Percentiles rank a stretch among this genome's conserved stretches.
These are phyloP conservation scores for Pythium biforme DNA, from an alignment of 352 stramenopile species.

Conservation along the genomic window DNA sequence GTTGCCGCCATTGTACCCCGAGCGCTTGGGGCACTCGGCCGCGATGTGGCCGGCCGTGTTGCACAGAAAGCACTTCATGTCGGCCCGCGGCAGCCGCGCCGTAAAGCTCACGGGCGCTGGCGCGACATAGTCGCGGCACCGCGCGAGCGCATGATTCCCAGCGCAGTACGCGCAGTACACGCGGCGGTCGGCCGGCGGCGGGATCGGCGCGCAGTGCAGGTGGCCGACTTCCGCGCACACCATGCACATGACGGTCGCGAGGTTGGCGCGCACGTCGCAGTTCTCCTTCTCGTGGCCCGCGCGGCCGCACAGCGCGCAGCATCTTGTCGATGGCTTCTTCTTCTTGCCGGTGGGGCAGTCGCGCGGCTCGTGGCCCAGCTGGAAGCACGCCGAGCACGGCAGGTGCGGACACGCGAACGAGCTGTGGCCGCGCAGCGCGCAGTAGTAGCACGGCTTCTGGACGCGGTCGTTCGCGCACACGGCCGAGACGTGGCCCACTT, in stretches of 20 bases:
- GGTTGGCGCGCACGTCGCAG: slow-evolving; percentile 38
- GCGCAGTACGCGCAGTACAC: slow-evolving; percentile 73
- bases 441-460: slow-evolving; percentile 78
- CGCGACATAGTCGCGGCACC: slow-evolving; percentile 46
- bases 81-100: slow-evolving; percentile 36
- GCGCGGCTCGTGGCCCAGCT: slow-evolving; percentile 65
- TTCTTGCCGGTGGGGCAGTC: slow-evolving; percentile 33
- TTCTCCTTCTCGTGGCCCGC: slow-evolving; percentile 43
- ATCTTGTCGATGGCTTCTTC: slow-evolving; percentile 35
- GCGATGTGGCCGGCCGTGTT: slow-evolving; percentile 69
- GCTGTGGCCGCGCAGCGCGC: slow-evolving; percentile 67
- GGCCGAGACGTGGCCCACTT: slow-evolving; percentile 76
- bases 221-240: slow-evolving; percentile 64
- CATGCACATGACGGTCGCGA: slow-evolving; percentile 59
- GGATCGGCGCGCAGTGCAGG: slow-evolving; percentile 66
- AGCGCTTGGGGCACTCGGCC: slow-evolving; percentile 57
- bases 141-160: slow-evolving; percentile 47
- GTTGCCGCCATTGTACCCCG: slow-evolving; percentile 44
- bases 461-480: slow-evolving; percentile 76
- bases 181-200: slow-evolving; percentile 58
- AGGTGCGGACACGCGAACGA: slow-evolving; percentile 66
- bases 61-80: slow-evolving; percentile 77
- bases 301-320: slow-evolving; percentile 59
- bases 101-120: slow-evolving; percentile 40
- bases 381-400: slow-evolving; percentile 63